Conservation (phyloP, 1,139 yeast genomes). For the Saccharomyces hybrid region DNA sequence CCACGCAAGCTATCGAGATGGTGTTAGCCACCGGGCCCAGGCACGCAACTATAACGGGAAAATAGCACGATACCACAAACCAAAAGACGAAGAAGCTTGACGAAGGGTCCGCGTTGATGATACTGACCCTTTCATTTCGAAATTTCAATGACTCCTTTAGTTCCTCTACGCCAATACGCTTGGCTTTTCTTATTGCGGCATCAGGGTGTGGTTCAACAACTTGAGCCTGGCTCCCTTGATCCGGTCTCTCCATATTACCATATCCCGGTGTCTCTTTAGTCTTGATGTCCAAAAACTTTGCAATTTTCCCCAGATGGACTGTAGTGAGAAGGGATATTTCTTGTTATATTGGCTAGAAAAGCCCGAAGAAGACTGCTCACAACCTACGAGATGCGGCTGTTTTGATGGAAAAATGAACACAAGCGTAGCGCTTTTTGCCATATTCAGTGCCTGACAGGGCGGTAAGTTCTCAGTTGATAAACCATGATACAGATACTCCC, state of each 20-base stretch:
- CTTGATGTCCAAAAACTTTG: too few species aligned
- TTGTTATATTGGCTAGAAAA: background rate
- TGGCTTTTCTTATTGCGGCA: background rate
- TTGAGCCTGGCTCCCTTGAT: background rate
- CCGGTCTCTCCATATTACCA: background rate
- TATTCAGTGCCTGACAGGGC: too few species aligned
- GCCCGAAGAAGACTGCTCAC: background rate
- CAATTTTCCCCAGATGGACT: too few species aligned
- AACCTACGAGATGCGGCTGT: background rate
- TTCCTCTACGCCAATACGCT: conserved; percentile 1
- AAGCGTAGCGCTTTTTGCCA: too few species aligned
- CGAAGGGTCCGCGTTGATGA: conserved; percentile 24
- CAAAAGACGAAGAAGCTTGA: conserved; percentile 40
- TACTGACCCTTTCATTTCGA: conserved; percentile 21
- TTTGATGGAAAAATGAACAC: background rate
- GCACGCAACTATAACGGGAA: conserved; percentile 71
- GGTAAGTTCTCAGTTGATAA: too few species aligned
- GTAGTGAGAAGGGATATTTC: too few species aligned
- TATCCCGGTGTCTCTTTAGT: background rate
- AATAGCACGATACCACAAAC: conserved; percentile 55
- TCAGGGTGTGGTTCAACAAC: background rate
- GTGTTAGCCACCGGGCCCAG: conserved; percentile 71
- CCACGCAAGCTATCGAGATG: conserved; percentile 62
- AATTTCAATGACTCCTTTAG: conserved; percentile 20
- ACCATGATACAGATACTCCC: background rate